Base-by-base conservation (phyloP, 1,284 basidiomycete species). In the Anthracocystis panici-leucophaei region DNA sequence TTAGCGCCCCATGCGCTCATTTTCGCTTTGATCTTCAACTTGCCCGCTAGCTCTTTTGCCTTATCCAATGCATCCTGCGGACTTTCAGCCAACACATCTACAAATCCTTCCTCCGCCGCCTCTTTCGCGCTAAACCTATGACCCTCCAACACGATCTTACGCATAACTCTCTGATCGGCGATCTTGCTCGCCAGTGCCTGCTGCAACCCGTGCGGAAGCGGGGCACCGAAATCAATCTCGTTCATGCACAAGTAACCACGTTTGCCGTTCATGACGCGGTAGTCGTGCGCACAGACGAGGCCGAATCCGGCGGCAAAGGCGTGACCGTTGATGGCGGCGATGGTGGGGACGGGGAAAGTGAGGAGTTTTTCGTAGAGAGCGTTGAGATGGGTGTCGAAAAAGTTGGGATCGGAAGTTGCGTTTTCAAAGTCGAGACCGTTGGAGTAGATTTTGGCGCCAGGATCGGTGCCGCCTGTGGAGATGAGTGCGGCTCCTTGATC, bases 201-300 rank as follows among this genome's bases (percentile, higher is more conserved):
- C 5, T 90, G 88, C 78, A 84, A 62, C 1, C 83, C 78, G 54
- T 74, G 75, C 20, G 78, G 81, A 38, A 80, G 55, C 5, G 67
- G 79, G 14, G 74, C 81, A 35, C 78, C 78, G 51, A 84, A 83
- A 45, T 79, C 75, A 68, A 83, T 83, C 50, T 97, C 95, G 84
- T 97, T 97, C 94, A 97, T 96, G 84, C 90, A 93, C 65, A 94
- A 87, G 91, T 93, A 95, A 11, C 92, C 92, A 72, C 90, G 90
- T 51, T 91, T 91, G 73, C 93, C 91, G 23, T 90, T 92, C 91
- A 96, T 95, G 62, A 97, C 88, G 35, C 95, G 90, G 86, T 93
- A 96, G 85, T 97, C 95, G 84, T 94, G 96, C 5, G 89, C 89
- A 55, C 95, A 86, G 1, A 92, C 89, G 23, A 96, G 87, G 79